Percentiles rank a stretch among this genome's conserved stretches.
These are phyloP conservation scores for Alternaria ventricosa DNA, from an alignment of 2,329 filamentous ascomycete species.

Conservation along the genomic window DNA sequence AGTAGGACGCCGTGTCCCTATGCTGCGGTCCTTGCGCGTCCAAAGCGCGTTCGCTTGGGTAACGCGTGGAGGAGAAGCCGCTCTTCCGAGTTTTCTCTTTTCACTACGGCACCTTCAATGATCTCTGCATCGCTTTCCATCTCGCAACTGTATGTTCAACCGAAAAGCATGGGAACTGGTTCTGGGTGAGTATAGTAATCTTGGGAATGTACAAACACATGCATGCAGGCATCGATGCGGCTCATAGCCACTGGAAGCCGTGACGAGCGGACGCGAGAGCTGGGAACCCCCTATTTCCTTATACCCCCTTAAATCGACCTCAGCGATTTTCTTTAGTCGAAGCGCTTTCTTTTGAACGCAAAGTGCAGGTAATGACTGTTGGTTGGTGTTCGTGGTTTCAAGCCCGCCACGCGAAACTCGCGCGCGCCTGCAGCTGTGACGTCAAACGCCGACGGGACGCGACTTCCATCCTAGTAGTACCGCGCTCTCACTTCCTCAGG, in stretches of 20 bases:
- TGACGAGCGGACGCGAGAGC: not conserved
- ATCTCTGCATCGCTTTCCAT: not conserved
- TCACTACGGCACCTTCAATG: not conserved
- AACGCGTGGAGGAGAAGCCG: not conserved
- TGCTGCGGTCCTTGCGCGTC: not conserved
- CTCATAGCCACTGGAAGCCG: not conserved
- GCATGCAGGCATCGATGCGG: not conserved
- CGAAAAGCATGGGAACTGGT: not conserved
- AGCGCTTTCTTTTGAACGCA: not conserved
- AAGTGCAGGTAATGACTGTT: not conserved
- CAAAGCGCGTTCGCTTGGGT: not conserved
- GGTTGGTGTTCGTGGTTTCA: constrained; percentile 1
- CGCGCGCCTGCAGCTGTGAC: constrained; percentile 2
- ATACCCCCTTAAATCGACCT: not conserved
- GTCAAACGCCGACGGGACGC: not conserved
- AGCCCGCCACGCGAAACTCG: not conserved
- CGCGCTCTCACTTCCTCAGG: not conserved
- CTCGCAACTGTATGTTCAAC: not conserved
- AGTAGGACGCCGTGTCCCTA: not conserved
- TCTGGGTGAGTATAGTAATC: not conserved
- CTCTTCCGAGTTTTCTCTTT: not conserved
- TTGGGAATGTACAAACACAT: not conserved
- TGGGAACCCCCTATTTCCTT: not conserved
- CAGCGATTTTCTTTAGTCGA: not conserved
- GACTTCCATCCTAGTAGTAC: not conserved